These are phyloP conservation scores for Dipteronia dyeriana DNA, from an alignment of 345 rosid species.

Conservation along the genomic window DNA sequence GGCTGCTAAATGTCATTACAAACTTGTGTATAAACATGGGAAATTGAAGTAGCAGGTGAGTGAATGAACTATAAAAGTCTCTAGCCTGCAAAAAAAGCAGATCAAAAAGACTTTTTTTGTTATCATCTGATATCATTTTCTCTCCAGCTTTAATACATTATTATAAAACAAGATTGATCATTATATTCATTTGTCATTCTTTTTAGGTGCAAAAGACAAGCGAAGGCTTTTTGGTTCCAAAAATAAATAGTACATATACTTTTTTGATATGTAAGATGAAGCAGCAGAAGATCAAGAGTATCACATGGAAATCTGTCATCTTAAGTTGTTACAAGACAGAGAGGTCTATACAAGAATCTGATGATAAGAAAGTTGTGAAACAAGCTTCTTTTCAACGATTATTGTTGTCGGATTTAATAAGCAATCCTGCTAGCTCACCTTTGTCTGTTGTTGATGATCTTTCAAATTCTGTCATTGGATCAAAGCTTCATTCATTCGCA, in stretches of 20 bases:
- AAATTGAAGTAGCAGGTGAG: constrained; percentile 23
- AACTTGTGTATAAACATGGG: constrained; percentile 4
- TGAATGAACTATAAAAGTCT: constrained; percentile 7
- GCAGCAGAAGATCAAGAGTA: constrained; percentile 31
- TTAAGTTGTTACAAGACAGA: constrained; percentile 45
- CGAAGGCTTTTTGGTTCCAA: background rate
- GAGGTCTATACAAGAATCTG: constrained; percentile 22
- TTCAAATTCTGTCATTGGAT: constrained; percentile 55
- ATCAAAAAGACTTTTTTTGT: too few relatives aligned
- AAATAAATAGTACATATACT: background rate
- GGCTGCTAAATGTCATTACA: background rate
- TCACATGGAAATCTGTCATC: constrained; percentile 45
- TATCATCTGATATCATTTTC: background rate
- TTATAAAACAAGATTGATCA: background rate
- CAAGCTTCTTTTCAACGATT: constrained; percentile 49
- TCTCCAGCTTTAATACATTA: background rate
- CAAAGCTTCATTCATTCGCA: constrained; percentile 55
- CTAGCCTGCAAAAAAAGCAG: background rate
- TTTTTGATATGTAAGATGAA: constrained; percentile 19
- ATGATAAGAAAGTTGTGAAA: constrained; percentile 23
- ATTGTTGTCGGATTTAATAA: constrained; percentile 56
- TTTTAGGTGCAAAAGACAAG: too few relatives aligned
- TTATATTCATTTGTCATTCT: too few relatives aligned
- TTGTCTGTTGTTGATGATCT: constrained; percentile 57
- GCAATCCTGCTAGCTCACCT: constrained; percentile 50